Evolutionary conservation across 2,329 filamentous ascomycete genomes (phyloP), one percentile per base, ranked within the genome.

Genomic region (Byssochlamys sp.): DNA sequence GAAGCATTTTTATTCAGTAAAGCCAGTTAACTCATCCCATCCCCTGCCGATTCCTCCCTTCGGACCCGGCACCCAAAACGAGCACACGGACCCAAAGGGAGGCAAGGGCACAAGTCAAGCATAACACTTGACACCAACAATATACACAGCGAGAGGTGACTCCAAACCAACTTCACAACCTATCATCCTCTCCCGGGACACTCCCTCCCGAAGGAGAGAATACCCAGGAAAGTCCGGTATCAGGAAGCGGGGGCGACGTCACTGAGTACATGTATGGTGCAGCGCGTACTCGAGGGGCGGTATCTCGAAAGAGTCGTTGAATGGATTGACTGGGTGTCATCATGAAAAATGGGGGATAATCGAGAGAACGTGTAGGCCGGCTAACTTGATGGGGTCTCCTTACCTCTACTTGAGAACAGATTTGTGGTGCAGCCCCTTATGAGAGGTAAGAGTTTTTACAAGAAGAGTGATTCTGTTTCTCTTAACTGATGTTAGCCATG

Each of bases 251-350:
- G 31, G 39, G 39, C n/a, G n/a, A 45, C 39, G 7, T 45, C 39
- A 5, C n/a, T 45, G 39, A 19, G 39, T 24, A 45, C 14, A 19
- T n/a, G 4, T 24, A 45, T 24, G 52, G 53, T 48, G 55, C 52
- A 55, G 62, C 65, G 61, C 63, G 58, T 61, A 67, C 67, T 62
- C 67, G 67, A 72, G 66, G 67, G 71, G 71, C 65, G 71, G 71
- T 72, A 55, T 71, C 68, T 69, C 69, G 60, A 63, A 66, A 73
- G 73, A 73, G 64, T 82, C 79, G 72, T 82, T 80, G 80, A 83
- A 83, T 82, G 80, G 80, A 83, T 83, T 79, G 78, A 82, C 80
- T 82, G 71, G 77, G 75, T 81, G 78, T 81, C 80, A 80, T 83
- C 80, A 77, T 81, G 65, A 72, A 73, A 65, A 65, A 52, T 62